phyloP scores from a whole-genome alignment of 805 yeast species.

The Metschnikowia aberdeeniae region DNA sequence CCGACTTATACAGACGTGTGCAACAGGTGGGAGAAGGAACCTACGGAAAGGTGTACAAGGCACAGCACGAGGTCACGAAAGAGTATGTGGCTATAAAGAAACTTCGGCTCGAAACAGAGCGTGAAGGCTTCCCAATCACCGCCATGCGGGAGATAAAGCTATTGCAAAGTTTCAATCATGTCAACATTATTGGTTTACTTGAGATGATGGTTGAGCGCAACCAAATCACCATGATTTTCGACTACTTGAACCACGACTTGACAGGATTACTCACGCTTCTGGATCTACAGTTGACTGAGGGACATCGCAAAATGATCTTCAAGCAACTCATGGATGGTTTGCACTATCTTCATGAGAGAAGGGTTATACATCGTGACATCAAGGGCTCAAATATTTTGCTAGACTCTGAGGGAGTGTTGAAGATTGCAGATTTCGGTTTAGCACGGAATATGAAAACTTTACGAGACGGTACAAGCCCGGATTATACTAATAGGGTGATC shows the following conservation, averaged over 20 bases:
- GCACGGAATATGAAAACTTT: constrained; percentile 70
- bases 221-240: constrained; percentile 84
- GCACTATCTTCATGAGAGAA: constrained; percentile 60
- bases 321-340: constrained; percentile 66
- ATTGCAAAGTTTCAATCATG: constrained; percentile 77
- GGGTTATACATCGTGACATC: constrained; percentile 75
- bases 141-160: constrained; percentile 88
- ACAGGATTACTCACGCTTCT: constrained; percentile 84
- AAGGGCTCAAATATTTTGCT: constrained; percentile 76
- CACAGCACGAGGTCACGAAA: constrained; percentile 63
- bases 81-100: constrained; percentile 82
- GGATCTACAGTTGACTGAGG: constrained; percentile 53
- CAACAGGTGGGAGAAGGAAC: constrained; percentile 99
- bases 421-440: constrained; percentile 79
- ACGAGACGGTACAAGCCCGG: constrained; percentile 52
- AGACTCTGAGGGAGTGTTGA: constrained; percentile 56
- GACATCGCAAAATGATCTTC: constrained; percentile 64
- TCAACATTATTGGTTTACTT: constrained; percentile 70
- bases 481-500: constrained; percentile 91
- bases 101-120: constrained; percentile 76
- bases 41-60: constrained; percentile 93
- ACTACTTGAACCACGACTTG: constrained; percentile 89
- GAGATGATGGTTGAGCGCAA: constrained; percentile 86
- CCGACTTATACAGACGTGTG: constrained; percentile 59
- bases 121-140: constrained; percentile 95